Evolutionary conservation across 192 early-diverging fungal genomes (phyloP), one percentile per base, ranked within the genome.

Genomic region (Gorgonomyces haynaldii): DNA sequence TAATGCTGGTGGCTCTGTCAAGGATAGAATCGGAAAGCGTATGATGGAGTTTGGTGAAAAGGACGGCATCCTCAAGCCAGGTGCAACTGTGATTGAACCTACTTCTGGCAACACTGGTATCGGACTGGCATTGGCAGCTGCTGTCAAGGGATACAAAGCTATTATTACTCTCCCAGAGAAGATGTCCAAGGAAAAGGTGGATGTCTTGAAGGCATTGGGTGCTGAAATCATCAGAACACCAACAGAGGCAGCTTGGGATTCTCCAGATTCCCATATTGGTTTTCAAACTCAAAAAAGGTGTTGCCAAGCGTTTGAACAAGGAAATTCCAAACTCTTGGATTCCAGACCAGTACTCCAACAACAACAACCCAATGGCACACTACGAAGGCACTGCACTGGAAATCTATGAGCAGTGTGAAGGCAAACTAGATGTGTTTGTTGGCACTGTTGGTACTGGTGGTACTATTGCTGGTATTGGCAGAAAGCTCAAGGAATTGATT

Each of bases 21-120:
- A 99, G 70, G 96, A 99, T 62, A 81, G 96, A 54, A 96, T 99
- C 72, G 96, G 84, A 30, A 79, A 81, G 65, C 84, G 96, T 53
- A 99, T 99, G 83, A 58, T 99, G 39, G 89, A 95, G 53, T 88
- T 84, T 50, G 93, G 89, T 49, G 96, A 99, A 65, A 76, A 72
- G 57, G 84, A 82, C 24, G 96, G 96, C 3, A 81, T 64, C 43
- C 65, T 99, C 58, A 91, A 77, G 57, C 91, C 91, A 20, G 96
- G 96, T 4, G 78, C 64, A 42, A 97, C 93, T 15, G 78, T 99
- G 51, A 99, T 99, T 55, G 96, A 99, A 61, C 91, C 96, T 31
- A 99, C 96, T 19, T 96, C 91, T 20, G 96, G 96, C 57, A 99
- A 99, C 73, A 99, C 96, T 23, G 96, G 95, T 52, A 99, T 99